Evolutionary conservation across 129 eudicot genomes (phyloP), one percentile per base, ranked within the genome.

Genomic region (Chrysanthemum lavandulifolium): DNA sequence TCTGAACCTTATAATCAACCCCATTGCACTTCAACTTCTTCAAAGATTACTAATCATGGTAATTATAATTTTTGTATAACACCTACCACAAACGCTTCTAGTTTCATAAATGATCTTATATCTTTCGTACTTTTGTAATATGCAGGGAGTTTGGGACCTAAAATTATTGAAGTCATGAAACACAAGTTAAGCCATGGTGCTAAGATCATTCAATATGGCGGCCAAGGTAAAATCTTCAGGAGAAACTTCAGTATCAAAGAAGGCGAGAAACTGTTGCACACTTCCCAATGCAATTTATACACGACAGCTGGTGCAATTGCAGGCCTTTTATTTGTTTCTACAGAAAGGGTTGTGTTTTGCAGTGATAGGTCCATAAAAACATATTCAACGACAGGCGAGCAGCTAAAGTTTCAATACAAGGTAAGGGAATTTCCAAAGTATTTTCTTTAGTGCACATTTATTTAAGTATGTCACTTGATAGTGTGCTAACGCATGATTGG

Each of bases 281-380:
- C 84, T 65, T 60, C 79, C 4, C 61, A 65, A 54, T 83, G 84
- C 68, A 61, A 71, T 52, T 48, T 84, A 40, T 80, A 76, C 67
- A 80, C 84, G 13, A 80, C 82, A 49, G 82, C 80, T 1, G 82
- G 80, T 59, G 76, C 80, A 5, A 76, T 83, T 43, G 72, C 82
- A 72, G 82, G 87, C 59, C 59, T 76, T 48, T 71, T 80, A 23
- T 83, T 76, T 13, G 67, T 83, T 16, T 60, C 84, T 65, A 83
- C 72, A 3, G 73, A 79, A 65, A 79, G 79, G 65, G 76, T 83
- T 53, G 84, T 79, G 36, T 83, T 79, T 25, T 79, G 81, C 60
- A 83, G 87, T 71, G 27, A 45, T 14, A 76, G 55, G 14, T 49
- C 76, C 63, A 51, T 83, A 50, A 77, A 76, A 83, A 72, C 74